Base-by-base conservation (phyloP, 345 rosid species). In the Brassica juncea region DNA sequence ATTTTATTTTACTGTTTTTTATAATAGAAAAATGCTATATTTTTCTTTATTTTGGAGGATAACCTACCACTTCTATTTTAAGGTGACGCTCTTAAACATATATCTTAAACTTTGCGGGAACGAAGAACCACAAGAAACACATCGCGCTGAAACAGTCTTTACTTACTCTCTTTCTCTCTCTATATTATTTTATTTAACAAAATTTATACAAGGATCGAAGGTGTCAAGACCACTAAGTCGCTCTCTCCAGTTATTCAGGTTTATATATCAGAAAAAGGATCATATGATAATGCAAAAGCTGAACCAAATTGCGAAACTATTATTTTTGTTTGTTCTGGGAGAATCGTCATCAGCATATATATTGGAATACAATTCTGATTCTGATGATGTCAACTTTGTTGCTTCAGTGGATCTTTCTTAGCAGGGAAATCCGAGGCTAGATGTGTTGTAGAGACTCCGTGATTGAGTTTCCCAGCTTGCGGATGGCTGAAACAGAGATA, bases 391-490 rank as follows among this genome's bases (percentile, higher is more conserved):
- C 32, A 76, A 57, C 8, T 39, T 37, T 0, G 44, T 30, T 67
- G 71, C 39, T 8, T 73, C 52, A 54, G 14, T 62, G 12, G 39
- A 69, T 77, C 65, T 8, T 75, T 73, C 73, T 61, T 70, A 73
- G 66, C 72, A 79, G 21, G 81, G 85, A 73, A 79, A 83, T 10
- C 77, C 84, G 55, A 77, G 60, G 70, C 78, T 75, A 75, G 82
- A 70, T 66, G 67, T 62, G 64, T 72, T 75, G 68, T 77, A 77
- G 65, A 79, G 84, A 80, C 69, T 75, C 70, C 66, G 86, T 27
- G 76, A 72, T 23, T 85, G 87, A 49, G 71, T 52, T 54, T 77
- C 83, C 86, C 86, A 85, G 69, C 85, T 71, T 58, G 70, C 73
- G 68, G 85, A 79, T 49, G 81, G 79, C 77, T 76, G 81, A 64